These are phyloP conservation scores for Lactarius evosmus DNA, from an alignment of 768 basidiomycete genomes.

Conservation along the genomic window DNA sequence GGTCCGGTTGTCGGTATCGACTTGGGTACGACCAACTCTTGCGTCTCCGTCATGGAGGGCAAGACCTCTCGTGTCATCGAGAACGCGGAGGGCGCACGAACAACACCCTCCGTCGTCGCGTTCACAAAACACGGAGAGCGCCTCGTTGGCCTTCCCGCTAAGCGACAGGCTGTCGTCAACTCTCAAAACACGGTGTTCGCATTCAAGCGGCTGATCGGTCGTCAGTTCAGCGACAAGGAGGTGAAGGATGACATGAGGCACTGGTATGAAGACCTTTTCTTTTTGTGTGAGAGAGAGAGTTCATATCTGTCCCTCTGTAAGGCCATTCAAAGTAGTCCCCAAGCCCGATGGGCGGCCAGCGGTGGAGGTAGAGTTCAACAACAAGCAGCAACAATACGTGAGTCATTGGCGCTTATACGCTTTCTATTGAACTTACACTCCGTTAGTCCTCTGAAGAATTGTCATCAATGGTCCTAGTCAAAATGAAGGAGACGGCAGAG, in stretches of 20 bases:
- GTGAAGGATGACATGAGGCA: slow-evolving; percentile 88
- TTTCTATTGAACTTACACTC: slow-evolving; percentile 16
- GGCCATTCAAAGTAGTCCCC: slow-evolving; percentile 78
- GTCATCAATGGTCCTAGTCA: slow-evolving; percentile 82
- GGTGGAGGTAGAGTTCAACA: slow-evolving; percentile 80
- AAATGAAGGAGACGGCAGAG: slow-evolving; percentile 97
- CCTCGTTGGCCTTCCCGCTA: slow-evolving; percentile 91
- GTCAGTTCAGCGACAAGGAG: slow-evolving; percentile 89
- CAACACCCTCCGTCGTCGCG: slow-evolving; percentile 97
- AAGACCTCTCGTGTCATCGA: slow-evolving; percentile 93
- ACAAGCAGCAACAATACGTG: slow-evolving; percentile 78
- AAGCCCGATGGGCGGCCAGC: slow-evolving; percentile 74
- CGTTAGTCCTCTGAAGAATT: slow-evolving; percentile 77
- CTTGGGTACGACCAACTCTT: slow-evolving; percentile 90
- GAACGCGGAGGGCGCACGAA: slow-evolving; percentile 96
- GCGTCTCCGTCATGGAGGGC: slow-evolving; percentile 94
- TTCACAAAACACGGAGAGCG: slow-evolving; percentile 99
- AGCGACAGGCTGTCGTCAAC: slow-evolving; percentile 97
- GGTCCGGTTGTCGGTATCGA: slow-evolving; percentile 96
- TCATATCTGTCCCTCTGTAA: slow-evolving; percentile 30
- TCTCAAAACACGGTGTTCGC: slow-evolving; percentile 89
- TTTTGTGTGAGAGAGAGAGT: background rate
- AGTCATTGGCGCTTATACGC: slow-evolving; percentile 34
- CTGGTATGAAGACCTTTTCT: slow-evolving; percentile 48
- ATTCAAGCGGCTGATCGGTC: slow-evolving; percentile 92